These are phyloP conservation scores for Omphalea diandra DNA, from an alignment of 441 rosid species.

Conservation along the genomic window DNA sequence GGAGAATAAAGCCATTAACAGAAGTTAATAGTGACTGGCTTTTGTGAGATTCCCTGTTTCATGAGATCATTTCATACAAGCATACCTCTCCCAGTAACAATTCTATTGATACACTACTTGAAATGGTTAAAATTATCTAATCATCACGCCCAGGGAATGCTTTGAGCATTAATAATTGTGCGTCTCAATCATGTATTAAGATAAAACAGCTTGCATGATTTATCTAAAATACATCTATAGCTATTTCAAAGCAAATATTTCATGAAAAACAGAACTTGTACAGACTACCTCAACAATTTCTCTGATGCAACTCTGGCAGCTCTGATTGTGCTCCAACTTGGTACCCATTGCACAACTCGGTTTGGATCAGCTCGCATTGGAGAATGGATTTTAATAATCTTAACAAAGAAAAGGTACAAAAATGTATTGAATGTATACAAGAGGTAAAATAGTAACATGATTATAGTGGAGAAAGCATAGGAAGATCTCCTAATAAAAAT, in stretches of 20 bases:
- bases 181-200: not conserved
- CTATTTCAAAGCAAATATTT: not conserved
- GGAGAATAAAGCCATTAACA: not conserved
- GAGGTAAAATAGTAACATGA: slow-evolving; percentile 10
- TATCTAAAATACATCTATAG: not conserved
- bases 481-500: too few species aligned
- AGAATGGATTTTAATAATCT: slow-evolving; percentile 96
- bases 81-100: not conserved
- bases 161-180: not conserved
- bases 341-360: slow-evolving; percentile 71
- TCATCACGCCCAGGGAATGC: not conserved
- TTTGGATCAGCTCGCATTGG: slow-evolving; percentile 81
- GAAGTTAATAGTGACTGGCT: not conserved
- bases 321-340: slow-evolving; percentile 53
- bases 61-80: not conserved
- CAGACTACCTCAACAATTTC: slow-evolving; percentile 68
- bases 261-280: not conserved
- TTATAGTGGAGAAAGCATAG: not conserved
- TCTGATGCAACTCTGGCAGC: slow-evolving; percentile 86
- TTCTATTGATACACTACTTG: not conserved
- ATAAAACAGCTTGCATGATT: not conserved
- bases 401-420: slow-evolving; percentile 24
- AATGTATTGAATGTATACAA: slow-evolving; percentile 12
- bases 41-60: not conserved
- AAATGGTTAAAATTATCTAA: not conserved